Base-by-base conservation (phyloP, 495 filamentous ascomycete genomes). In the Annulohypoxylon nitens region DNA sequence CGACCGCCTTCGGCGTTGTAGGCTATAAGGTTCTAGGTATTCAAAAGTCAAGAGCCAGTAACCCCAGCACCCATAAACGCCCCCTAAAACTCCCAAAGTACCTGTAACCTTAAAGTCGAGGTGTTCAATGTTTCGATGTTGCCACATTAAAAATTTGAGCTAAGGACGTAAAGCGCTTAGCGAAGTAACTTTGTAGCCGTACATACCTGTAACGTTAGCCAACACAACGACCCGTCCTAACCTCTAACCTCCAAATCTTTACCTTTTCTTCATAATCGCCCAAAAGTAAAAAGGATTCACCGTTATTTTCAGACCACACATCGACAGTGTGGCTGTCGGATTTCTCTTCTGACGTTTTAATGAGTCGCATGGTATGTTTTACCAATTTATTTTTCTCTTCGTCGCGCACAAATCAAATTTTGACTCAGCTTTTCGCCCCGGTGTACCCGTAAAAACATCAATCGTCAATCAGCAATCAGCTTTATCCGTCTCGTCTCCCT, bases 301-400 rank as follows among this genome's bases (percentile, higher is more conserved):
- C 43, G n/a, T 47, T 69, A 73, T 74, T 74, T 74, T 54, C 58
- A 70, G 69, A 62, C 66, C 7, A 74, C 48, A 69, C 66, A 37
- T 60, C 33, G 60, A 18, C 69, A 25, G 41, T 30, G 14, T n/a
- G 18, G 37, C 43, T 33, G 53, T 37, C 33, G 50, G 26, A 59
- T 64, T 39, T 33, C 20, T 45, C 53, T 50, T 20, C 20, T 54
- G 16, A 47, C n/a, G n/a, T 36, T 23, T 64, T 59, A 67, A 64
- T 51, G 63, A 53, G 48, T 74, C 67, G 71, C 67, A 70, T 70
- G 71, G 71, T 74, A 74, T 66, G 71, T 74, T n/a, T 51, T 55
- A 6, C 20, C 14, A 55, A 58, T 14, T 12, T 73, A 18, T 23
- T 45, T 61, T 55, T 64, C 47, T 70, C 30, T 59, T 66, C 48